These are phyloP conservation scores for Nicotiana rustica DNA, from an alignment of 305 asterid genomes.

Conservation along the genomic window DNA sequence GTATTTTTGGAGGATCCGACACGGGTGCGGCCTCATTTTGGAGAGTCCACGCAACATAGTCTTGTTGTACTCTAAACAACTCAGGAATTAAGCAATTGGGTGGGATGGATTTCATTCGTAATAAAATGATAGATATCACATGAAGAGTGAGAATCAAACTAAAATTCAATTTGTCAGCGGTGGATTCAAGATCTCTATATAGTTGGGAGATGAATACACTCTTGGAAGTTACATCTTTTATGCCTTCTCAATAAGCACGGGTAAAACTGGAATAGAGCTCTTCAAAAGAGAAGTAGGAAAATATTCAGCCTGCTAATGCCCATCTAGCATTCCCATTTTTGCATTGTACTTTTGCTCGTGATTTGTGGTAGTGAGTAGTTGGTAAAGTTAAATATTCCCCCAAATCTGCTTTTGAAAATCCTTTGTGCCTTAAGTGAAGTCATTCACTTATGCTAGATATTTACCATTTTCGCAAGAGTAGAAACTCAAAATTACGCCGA, in stretches of 20 bases:
- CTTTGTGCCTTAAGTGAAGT: too few relatives aligned
- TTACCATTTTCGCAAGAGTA: too few relatives aligned
- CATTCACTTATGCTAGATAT: too few relatives aligned
- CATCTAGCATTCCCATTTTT: not conserved
- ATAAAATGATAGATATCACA: too few relatives aligned
- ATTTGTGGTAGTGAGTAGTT: not conserved
- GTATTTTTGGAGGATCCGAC: too few relatives aligned
- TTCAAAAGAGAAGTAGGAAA: too few relatives aligned
- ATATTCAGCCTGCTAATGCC: not conserved
- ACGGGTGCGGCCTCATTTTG: too few relatives aligned
- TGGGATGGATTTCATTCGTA: too few relatives aligned
- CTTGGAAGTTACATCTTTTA: not conserved
- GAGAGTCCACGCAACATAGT: too few relatives aligned
- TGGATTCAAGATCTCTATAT: not conserved
- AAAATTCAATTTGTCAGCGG: not conserved
- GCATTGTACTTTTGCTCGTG: not conserved
- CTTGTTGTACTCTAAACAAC: not conserved
- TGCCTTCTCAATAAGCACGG: conserved; percentile 4
- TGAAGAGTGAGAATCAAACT: not conserved
- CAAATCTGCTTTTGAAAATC: too few relatives aligned
- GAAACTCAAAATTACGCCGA: not conserved
- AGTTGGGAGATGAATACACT: not conserved
- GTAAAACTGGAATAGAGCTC: too few relatives aligned
- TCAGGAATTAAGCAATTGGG: not conserved
- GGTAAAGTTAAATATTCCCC: not conserved